Base-by-base conservation (phyloP, 768 basidiomycete genomes). In the Favolaschia claudopus region DNA sequence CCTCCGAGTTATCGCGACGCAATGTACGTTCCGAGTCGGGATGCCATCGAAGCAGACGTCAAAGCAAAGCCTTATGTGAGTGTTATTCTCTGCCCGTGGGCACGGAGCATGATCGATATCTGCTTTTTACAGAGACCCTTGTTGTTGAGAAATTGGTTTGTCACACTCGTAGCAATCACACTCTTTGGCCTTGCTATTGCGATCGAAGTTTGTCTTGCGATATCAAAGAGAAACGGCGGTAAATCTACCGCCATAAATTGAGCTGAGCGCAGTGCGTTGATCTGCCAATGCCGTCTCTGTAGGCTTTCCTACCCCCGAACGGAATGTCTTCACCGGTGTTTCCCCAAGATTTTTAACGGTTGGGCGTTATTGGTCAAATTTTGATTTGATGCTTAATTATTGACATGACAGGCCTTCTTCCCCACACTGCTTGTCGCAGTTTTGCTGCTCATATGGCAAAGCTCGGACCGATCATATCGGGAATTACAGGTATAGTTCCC, bases 221-320 rank as follows among this genome's bases (percentile, higher is more conserved):
- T 83, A 5, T 86, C 85, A 0, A 66, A 65, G n/a, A 69, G 68
- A 28, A 71, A 73, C 47, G 69, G 77, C 45, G 85, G 85, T 82
- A 65, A 37, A 78, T 9, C 20, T 37, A 13, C 27, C 3, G 19
- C 22, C 33, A 5, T 27, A 49, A 43, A 24, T 36, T 40, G 27
- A 1, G 22, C 34, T 34, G 15, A n/a, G n/a, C n/a, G n/a, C n/a
- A n/a, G n/a, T n/a, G n/a, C n/a, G n/a, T n/a, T n/a, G n/a, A n/a
- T n/a, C n/a, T n/a, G n/a, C n/a, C n/a, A n/a, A n/a, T n/a, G n/a
- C n/a, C n/a, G n/a, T n/a, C n/a, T n/a, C 12, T 14, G 24, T 31
- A 88, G 87, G 88, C 28, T 89, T 85, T 60, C 28, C 58, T 27
- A 82, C 86, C n/a, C 84, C 85, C 7, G 44, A 67, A 20, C 72